A percentile compares a stretch with the other conserved stretches of the same genome.
These are phyloP conservation scores for Salix caprea DNA, from an alignment of 345 rosid genomes.

Conservation along the genomic window DNA sequence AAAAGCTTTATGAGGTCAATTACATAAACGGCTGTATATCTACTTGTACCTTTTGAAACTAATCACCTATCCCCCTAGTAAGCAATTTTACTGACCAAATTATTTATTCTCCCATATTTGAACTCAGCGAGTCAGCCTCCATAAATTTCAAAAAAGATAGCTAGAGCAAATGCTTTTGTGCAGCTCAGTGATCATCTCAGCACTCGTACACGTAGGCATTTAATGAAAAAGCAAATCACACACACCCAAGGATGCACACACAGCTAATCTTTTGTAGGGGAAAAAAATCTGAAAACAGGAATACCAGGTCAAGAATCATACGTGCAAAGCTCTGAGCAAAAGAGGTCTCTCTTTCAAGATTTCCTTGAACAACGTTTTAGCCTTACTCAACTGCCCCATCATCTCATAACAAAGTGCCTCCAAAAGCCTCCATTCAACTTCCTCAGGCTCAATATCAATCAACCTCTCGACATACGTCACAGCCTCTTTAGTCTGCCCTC, in stretches of 20 bases:
- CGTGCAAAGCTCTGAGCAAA: constrained; percentile 84
- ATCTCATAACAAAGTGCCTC: constrained; percentile 81
- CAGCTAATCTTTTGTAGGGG: neutral
- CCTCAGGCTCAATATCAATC: constrained; percentile 55
- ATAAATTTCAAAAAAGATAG: neutral
- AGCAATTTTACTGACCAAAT: neutral
- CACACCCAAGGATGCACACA: neutral
- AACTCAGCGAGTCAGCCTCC: neutral
- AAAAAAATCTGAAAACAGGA: neutral
- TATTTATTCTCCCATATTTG: neutral
- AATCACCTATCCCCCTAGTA: neutral
- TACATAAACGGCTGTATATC: neutral
- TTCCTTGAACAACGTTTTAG: constrained; percentile 60
- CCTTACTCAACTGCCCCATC: constrained; percentile 60
- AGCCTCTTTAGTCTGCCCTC: constrained; percentile 60
- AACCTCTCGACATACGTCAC: constrained; percentile 58
- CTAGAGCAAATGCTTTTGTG: neutral
- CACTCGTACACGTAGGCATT: neutral
- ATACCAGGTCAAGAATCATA: constrained; percentile 29
- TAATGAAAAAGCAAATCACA: neutral
- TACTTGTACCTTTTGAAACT: neutral
- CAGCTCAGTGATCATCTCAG: neutral
- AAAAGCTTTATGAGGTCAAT: neutral
- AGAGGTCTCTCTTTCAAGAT: constrained; percentile 70
- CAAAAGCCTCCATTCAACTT: constrained; percentile 88